Evolutionary conservation across 352 stramenopile genomes (phyloP).

Genomic region (Globisporangium polare): DNA sequence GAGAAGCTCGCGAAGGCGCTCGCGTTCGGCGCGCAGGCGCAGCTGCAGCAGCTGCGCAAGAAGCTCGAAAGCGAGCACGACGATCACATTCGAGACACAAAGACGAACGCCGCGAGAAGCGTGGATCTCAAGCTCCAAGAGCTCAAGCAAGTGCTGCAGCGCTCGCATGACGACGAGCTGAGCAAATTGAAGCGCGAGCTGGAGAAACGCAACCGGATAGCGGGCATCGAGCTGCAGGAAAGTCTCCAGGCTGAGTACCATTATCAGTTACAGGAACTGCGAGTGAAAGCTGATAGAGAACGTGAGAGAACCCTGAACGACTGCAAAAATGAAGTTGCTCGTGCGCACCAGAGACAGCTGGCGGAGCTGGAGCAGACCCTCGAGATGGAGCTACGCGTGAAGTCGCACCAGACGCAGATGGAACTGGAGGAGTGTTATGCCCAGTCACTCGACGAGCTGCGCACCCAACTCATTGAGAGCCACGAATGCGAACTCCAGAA

Average conservation of each 20-base stretch:
- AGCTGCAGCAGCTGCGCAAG: constrained; percentile 52
- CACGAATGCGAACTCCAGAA: constrained; percentile 40
- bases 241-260: constrained; percentile 32
- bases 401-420: constrained; percentile 37
- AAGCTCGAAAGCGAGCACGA: constrained; percentile 40
- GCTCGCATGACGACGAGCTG: constrained; percentile 32
- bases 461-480: constrained; percentile 20
- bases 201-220: constrained; percentile 42
- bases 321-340: constrained; percentile 25
- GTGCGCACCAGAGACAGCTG: constrained; percentile 32
- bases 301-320: constrained; percentile 16
- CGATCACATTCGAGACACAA: constrained; percentile 24
- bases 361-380: constrained; percentile 33
- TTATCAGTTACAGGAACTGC: constrained; percentile 21
- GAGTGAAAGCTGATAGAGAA: constrained; percentile 21
- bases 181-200: constrained; percentile 35
- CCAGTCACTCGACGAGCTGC: constrained; percentile 32
- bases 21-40: constrained; percentile 52
- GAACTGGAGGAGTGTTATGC: constrained; percentile 37
- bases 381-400: constrained; percentile 33
- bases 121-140: constrained; percentile 39
- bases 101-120: constrained; percentile 19
- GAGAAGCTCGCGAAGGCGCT: constrained; percentile 59
- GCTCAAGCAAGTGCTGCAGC: constrained; percentile 34
- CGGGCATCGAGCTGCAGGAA: constrained; percentile 50